phyloP scores from a whole-genome alignment of 208 protist genomes.

The Trypanosoma caninum region DNA sequence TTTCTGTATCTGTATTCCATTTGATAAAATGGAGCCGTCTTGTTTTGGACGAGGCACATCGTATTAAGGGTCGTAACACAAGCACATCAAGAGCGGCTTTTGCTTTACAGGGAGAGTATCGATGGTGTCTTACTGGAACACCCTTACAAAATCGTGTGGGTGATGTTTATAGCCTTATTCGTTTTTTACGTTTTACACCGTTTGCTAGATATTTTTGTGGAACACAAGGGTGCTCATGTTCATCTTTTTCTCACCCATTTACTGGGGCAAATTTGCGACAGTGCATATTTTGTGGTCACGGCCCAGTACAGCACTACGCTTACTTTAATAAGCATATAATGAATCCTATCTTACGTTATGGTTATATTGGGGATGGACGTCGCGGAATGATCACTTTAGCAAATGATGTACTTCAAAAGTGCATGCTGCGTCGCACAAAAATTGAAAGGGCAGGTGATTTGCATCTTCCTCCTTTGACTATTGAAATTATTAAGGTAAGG shows the following conservation, averaged over 20 bases:
- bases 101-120: constrained; percentile 67
- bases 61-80: constrained; percentile 89
- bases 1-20: constrained; percentile 72
- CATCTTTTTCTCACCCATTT: constrained; percentile 88
- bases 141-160: constrained; percentile 97
- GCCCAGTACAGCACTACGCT: constrained; percentile 90
- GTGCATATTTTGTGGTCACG: constrained; percentile 91
- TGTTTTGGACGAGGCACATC: constrained; percentile 93
- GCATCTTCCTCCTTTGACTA: constrained; percentile 65
- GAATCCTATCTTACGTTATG: constrained; percentile 94
- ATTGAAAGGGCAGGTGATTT: constrained; percentile 78
- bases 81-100: constrained; percentile 84
- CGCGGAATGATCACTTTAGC: constrained; percentile 84
- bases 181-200: constrained; percentile 89
- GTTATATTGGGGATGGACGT: constrained; percentile 89
- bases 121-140: constrained; percentile 94
- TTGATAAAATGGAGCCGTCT: constrained; percentile 82
- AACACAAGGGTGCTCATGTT: constrained; percentile 84
- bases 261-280: constrained; percentile 61
- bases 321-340: constrained; percentile 93
- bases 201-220: constrained; percentile 89
- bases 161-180: constrained; percentile 95
- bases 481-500: constrained; percentile 50
- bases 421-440: constrained; percentile 92
- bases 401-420: constrained; percentile 84